These are phyloP conservation scores for Cydonia oblonga DNA, from an alignment of 331 rosid species.

Conservation along the genomic window DNA sequence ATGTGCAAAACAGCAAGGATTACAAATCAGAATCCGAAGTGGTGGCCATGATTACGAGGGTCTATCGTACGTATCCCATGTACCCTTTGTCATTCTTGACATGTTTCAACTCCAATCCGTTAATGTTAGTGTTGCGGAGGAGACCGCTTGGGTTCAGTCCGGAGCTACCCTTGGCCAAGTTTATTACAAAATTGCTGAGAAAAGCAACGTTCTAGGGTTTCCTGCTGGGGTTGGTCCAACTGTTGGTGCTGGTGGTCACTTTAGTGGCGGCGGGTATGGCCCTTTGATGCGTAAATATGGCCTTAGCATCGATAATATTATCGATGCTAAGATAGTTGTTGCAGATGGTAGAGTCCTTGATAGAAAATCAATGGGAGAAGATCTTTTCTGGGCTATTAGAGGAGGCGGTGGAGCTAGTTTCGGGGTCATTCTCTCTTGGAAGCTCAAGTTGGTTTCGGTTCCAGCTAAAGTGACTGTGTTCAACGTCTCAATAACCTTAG, in stretches of 20 bases:
- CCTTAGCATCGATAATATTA: neutral
- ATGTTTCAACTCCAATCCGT: neutral
- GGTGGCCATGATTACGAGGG: slow-evolving; percentile 26
- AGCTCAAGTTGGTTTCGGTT: slow-evolving; percentile 4
- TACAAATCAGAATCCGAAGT: slow-evolving; percentile 17
- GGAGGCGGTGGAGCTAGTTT: slow-evolving; percentile 17
- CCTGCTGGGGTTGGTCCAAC: slow-evolving; percentile 17
- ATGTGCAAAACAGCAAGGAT: neutral
- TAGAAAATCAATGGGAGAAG: slow-evolving; percentile 20
- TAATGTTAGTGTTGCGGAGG: neutral
- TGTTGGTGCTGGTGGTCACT: slow-evolving; percentile 13
- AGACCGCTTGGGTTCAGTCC: slow-evolving; percentile 2
- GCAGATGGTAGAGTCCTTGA: slow-evolving; percentile 6
- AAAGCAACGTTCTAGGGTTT: slow-evolving; percentile 3
- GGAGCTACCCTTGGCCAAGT: slow-evolving; percentile 19
- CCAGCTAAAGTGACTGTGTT: slow-evolving; percentile 5
- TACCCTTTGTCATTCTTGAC: slow-evolving; percentile 8
- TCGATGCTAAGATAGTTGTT: slow-evolving; percentile 9
- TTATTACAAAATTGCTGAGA: slow-evolving; percentile 5
- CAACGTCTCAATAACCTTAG: neutral
- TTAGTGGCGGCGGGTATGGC: slow-evolving; percentile 13
- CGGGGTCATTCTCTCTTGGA: slow-evolving; percentile 10
- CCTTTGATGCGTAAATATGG: slow-evolving; percentile 13
- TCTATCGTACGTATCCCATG: slow-evolving; percentile 1
- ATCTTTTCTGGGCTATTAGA: slow-evolving; percentile 12